Conservation (phyloP, 179 eudicot species). For the Camellia oleifera region DNA sequence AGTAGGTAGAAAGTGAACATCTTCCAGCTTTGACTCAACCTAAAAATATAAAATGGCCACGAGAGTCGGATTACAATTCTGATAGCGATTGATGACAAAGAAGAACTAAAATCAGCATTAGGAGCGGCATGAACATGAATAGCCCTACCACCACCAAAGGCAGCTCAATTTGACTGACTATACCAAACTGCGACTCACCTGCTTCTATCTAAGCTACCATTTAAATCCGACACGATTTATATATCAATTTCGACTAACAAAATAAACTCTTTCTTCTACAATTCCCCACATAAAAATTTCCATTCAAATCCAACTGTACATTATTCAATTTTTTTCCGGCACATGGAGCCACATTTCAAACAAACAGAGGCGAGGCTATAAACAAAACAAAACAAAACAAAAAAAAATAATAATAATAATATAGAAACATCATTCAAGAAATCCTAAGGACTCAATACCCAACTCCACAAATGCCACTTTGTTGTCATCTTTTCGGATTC, state of each 20-base stretch:
- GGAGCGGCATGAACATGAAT: too few species aligned
- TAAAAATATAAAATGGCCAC: too few species aligned
- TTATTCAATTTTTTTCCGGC: slow-evolving; percentile 1
- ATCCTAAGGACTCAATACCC: slow-evolving; percentile 4
- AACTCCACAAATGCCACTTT: background rate
- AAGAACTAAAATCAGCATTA: too few species aligned
- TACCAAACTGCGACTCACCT: too few species aligned
- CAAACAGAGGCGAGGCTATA: background rate
- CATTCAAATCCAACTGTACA: slow-evolving; percentile 10
- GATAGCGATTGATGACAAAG: too few species aligned
- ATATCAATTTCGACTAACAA: background rate
- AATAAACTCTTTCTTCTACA: background rate
- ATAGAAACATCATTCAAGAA: slow-evolving; percentile 9
- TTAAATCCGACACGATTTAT: too few species aligned
- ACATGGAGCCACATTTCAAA: background rate
- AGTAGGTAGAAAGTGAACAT: too few species aligned
- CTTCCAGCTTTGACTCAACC: too few species aligned
- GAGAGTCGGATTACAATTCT: too few species aligned
- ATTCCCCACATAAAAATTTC: slow-evolving; percentile 14
- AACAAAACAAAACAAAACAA: slow-evolving; percentile 1
- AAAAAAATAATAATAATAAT: background rate
- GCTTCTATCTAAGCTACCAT: too few species aligned
- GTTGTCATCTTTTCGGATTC: background rate
- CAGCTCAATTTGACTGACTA: too few species aligned
- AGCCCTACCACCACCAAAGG: too few species aligned